Evolutionary conservation across 805 yeast species (phyloP).

Genomic region (Yamadazyma kitorensis): DNA sequence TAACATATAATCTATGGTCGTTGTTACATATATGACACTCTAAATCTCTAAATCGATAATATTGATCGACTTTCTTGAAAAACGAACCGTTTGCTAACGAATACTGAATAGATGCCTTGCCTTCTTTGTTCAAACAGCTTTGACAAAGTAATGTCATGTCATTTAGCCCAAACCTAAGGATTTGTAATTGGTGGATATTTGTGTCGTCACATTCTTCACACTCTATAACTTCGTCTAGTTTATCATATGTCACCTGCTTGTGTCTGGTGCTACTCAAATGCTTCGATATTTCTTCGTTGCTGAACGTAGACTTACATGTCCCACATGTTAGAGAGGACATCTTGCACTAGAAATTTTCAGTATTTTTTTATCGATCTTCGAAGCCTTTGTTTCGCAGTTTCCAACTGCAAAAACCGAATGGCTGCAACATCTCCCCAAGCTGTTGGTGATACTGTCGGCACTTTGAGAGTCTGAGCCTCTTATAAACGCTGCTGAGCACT

Average conservation of each 20-base stretch:
- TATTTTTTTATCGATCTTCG: not conserved
- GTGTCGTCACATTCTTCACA: constrained; percentile 56
- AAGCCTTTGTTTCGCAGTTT: not conserved
- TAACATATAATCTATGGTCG: constrained; percentile 41
- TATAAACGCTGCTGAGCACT: too few species aligned
- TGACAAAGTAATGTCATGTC: constrained; percentile 52
- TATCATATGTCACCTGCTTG: constrained; percentile 38
- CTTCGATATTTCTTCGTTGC: constrained; percentile 39
- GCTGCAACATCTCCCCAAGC: too few species aligned
- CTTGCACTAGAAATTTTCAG: not conserved
- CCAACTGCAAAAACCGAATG: too few species aligned
- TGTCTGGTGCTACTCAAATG: constrained; percentile 56
- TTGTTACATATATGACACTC: constrained; percentile 44
- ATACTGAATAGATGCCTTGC: constrained; percentile 48
- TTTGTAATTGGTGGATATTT: constrained; percentile 51
- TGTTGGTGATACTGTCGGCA: too few species aligned
- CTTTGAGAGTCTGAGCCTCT: too few species aligned
- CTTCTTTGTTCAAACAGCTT: constrained; percentile 40
- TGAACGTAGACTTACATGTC: constrained; percentile 10
- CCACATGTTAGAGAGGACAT: constrained; percentile 10
- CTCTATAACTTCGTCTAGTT: constrained; percentile 40
- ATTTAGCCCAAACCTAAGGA: constrained; percentile 52
- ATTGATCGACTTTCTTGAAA: constrained; percentile 46
- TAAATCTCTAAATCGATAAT: constrained; percentile 49
- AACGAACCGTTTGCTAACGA: constrained; percentile 54